A percentile compares a stretch with the other conserved stretches of the same genome.
Evolutionary conservation across 2,329 filamentous ascomycete genomes (phyloP).

Genomic region (Claviceps arundinis): DNA sequence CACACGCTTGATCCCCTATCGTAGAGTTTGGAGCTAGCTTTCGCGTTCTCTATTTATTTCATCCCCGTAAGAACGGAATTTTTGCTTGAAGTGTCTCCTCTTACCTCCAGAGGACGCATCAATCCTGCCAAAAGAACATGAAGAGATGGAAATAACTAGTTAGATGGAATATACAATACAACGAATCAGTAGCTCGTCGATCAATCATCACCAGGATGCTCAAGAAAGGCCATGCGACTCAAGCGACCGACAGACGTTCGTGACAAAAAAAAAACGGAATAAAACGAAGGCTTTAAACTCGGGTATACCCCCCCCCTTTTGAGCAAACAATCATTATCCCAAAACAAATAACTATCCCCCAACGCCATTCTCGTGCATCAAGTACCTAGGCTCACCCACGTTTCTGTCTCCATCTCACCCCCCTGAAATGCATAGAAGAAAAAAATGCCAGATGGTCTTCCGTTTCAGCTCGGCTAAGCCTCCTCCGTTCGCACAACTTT

Average conservation of each 20-base stretch:
- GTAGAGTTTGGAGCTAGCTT: no score
- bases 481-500: constrained; percentile 21
- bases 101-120: no score
- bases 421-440: no score
- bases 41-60: no score
- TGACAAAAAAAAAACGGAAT: neutral
- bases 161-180: neutral
- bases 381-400: neutral
- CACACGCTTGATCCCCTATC: no score
- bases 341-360: neutral
- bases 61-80: no score
- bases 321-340: neutral
- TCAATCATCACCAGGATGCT: neutral
- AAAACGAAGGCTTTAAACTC: neutral
- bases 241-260: neutral
- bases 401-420: neutral
- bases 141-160: neutral
- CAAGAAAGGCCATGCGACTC: neutral
- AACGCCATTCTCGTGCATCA: neutral
- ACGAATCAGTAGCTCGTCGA: neutral
- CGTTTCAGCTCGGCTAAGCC: no score
- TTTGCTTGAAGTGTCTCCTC: no score
- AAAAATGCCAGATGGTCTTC: no score
- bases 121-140: no score
- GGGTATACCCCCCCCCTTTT: neutral